Percentiles rank a stretch among this genome's conserved stretches.
phyloP scores from a whole-genome alignment of 106 monocot species.

The Dendrobium officinale region DNA sequence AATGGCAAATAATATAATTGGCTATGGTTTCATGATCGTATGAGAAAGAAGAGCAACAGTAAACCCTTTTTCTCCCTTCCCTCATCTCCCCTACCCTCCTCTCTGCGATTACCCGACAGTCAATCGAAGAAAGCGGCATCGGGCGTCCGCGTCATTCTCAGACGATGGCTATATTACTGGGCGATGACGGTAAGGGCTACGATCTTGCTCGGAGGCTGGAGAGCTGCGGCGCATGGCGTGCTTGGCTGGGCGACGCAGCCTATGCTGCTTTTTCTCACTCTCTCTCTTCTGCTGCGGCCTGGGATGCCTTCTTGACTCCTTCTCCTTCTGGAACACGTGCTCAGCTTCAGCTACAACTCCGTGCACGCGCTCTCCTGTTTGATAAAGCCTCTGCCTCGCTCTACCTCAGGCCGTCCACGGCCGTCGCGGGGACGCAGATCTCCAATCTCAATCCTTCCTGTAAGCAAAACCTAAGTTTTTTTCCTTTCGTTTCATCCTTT shows the following conservation, averaged over 20 bases:
- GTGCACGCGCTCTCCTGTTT: slow-evolving; percentile 78
- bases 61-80: too few relatives aligned
- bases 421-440: slow-evolving; percentile 4
- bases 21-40: too few relatives aligned
- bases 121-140: background rate
- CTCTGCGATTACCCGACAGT: background rate
- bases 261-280: slow-evolving; percentile 51
- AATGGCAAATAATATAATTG: too few relatives aligned
- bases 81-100: too few relatives aligned
- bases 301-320: slow-evolving; percentile 78
- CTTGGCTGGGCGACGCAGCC: slow-evolving; percentile 77
- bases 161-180: slow-evolving; percentile 19
- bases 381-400: slow-evolving; percentile 79
- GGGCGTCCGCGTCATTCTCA: background rate
- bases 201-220: slow-evolving; percentile 78
- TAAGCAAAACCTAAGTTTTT: slow-evolving; percentile 18
- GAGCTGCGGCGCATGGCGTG: slow-evolving; percentile 68
- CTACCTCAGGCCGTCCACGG: slow-evolving; percentile 15
- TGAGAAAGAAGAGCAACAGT: too few relatives aligned
- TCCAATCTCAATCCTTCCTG: slow-evolving; percentile 42
- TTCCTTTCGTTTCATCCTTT: background rate
- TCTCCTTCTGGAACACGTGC: slow-evolving; percentile 11
- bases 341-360: slow-evolving; percentile 63
- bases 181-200: slow-evolving; percentile 78
- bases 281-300: slow-evolving; percentile 65